Percentiles rank a stretch among this genome's conserved stretches.
phyloP scores from a whole-genome alignment of 192 early-diverging fungal species.

The Backusella mclennaniae region DNA sequence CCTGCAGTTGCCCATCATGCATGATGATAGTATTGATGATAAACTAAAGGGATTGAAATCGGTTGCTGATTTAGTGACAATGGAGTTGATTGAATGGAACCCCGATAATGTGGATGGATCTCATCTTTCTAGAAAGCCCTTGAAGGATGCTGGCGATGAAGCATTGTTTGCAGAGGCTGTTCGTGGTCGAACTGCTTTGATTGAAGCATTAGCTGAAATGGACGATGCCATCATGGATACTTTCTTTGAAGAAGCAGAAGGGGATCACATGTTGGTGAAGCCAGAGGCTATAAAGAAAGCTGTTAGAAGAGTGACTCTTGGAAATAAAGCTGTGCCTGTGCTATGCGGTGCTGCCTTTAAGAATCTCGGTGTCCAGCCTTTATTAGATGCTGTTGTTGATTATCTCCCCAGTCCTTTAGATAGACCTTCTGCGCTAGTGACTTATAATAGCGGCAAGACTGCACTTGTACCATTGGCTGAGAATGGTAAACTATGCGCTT shows the following conservation, averaged over 20 bases:
- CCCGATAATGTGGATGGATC: conserved; percentile 43
- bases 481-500: conserved; percentile 68
- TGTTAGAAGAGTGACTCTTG: conserved; percentile 70
- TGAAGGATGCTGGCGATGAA: conserved; percentile 36
- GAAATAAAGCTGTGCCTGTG: conserved; percentile 74
- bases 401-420: conserved; percentile 85
- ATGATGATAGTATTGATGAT: conserved; percentile 33
- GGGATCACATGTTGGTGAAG: conserved; percentile 71
- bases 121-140: conserved; percentile 27
- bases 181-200: conserved; percentile 61
- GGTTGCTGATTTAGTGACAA: conserved; percentile 73
- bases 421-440: conserved; percentile 56
- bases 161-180: conserved; percentile 46
- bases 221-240: conserved; percentile 84
- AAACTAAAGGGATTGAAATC: conserved; percentile 52
- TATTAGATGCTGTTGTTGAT: conserved; percentile 85
- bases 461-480: conserved; percentile 44
- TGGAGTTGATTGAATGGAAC: conserved; percentile 69
- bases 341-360: conserved; percentile 85
- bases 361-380: conserved; percentile 91
- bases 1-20: conserved; percentile 69
- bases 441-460: conserved; percentile 41
- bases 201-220: conserved; percentile 81
- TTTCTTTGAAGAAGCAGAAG: conserved; percentile 71
- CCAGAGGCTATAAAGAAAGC: conserved; percentile 60